These are phyloP conservation scores for Cupressus sempervirens DNA, from an alignment of 75 land plant species.

Conservation along the genomic window DNA sequence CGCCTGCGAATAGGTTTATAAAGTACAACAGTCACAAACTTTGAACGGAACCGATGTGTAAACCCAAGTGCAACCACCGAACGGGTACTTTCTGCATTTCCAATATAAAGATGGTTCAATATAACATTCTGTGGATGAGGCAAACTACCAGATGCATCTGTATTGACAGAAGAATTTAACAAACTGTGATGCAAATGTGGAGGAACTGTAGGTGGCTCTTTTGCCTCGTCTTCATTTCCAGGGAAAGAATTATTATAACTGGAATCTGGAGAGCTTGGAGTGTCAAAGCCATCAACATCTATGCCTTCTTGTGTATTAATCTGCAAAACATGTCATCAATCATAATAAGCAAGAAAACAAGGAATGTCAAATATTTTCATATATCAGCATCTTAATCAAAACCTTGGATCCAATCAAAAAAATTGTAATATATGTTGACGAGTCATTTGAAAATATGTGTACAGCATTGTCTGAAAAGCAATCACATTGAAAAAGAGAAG, in stretches of 20 bases:
- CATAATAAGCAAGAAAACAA: background rate
- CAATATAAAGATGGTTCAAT: constrained; percentile 87
- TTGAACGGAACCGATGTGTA: constrained; percentile 83
- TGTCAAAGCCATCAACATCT: constrained; percentile 82
- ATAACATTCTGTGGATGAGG: constrained; percentile 77
- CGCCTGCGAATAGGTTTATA: constrained; percentile 81
- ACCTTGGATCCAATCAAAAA: background rate
- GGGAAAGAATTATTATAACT: constrained; percentile 68
- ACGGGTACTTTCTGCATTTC: constrained; percentile 55
- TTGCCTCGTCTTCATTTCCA: constrained; percentile 70
- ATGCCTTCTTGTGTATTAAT: constrained; percentile 57
- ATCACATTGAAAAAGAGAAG: background rate
- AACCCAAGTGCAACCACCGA: constrained; percentile 83
- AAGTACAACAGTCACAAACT: constrained; percentile 87
- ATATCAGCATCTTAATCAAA: background rate
- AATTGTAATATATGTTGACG: background rate
- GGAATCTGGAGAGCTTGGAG: constrained; percentile 79
- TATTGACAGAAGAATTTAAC: constrained; percentile 45
- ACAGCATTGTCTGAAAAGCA: background rate
- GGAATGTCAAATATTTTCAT: no score
- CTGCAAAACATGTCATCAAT: background rate
- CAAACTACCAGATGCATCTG: constrained; percentile 45
- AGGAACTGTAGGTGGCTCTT: constrained; percentile 83
- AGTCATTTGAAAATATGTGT: background rate
- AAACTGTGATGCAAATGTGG: constrained; percentile 77